These are phyloP conservation scores for Xylaria sp. DNA, from an alignment of 2,329 filamentous ascomycete genomes.

Conservation along the genomic window DNA sequence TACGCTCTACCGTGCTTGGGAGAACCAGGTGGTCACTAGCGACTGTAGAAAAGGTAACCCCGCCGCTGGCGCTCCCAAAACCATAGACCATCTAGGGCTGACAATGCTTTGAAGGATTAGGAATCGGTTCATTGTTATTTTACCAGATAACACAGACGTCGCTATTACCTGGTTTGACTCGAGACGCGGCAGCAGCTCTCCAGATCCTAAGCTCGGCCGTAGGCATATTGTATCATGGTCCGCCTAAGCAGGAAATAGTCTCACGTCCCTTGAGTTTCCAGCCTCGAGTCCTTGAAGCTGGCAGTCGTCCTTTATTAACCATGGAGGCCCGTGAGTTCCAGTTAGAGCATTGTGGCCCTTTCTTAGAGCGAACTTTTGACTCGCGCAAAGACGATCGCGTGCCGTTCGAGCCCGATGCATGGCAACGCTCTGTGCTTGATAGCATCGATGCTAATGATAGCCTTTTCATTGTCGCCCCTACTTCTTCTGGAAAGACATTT, in stretches of 20 bases:
- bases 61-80: neutral
- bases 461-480: conserved; percentile 80
- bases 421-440: conserved; percentile 80
- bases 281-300: conserved; percentile 16
- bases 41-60: conserved; percentile 29
- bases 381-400: conserved; percentile 75
- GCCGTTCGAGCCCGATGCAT: conserved; percentile 77
- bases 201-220: conserved; percentile 25
- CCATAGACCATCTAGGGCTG: conserved; percentile 2
- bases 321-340: conserved; percentile 65
- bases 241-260: conserved; percentile 6
- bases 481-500: conserved; percentile 84
- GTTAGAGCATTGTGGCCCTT: conserved; percentile 75
- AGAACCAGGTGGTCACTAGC: conserved; percentile 3
- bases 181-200: conserved; percentile 32
- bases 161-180: conserved; percentile 29
- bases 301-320: conserved; percentile 1
- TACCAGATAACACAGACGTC: conserved; percentile 35
- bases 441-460: conserved; percentile 76
- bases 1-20: conserved; percentile 44
- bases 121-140: conserved; percentile 40
- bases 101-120: conserved; percentile 20
- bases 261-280: conserved; percentile 33
- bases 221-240: conserved; percentile 27
- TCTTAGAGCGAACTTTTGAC: conserved; percentile 79